Evolutionary conservation across 108 stramenopile species (phyloP).

Genomic region (Bacterosira constricta): DNA sequence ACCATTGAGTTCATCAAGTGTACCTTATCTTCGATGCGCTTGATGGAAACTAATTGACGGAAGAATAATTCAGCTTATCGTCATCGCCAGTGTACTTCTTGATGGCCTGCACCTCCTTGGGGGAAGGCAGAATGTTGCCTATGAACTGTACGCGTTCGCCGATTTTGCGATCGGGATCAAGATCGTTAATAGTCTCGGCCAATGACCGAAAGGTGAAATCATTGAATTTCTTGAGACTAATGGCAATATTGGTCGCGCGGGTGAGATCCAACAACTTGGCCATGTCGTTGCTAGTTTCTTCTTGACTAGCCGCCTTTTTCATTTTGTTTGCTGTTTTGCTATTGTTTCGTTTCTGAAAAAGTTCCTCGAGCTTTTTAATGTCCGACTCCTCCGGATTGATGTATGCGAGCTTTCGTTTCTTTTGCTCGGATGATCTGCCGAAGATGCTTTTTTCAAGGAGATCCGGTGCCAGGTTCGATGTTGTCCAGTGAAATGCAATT

Average conservation of each 20-base stretch:
- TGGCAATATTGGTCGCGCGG: conserved; percentile 85
- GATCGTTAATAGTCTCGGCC: conserved; percentile 70
- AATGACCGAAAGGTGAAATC: conserved; percentile 72
- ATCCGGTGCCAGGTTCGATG: conserved; percentile 57
- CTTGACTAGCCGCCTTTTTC: conserved; percentile 24
- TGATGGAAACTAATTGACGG: conserved; percentile 63
- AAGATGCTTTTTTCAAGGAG: conserved; percentile 64
- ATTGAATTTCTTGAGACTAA: conserved; percentile 84
- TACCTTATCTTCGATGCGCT: conserved; percentile 79
- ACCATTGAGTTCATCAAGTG: conserved; percentile 79
- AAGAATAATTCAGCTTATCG: conserved; percentile 80
- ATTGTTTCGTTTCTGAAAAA: conserved; percentile 76
- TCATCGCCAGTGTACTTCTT: conserved; percentile 68
- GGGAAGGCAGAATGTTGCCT: conserved; percentile 72
- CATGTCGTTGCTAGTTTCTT: conserved; percentile 53
- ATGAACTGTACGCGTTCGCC: conserved; percentile 85
- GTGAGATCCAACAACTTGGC: conserved; percentile 82
- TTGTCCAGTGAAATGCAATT: conserved; percentile 81
- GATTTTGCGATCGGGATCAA: conserved; percentile 77
- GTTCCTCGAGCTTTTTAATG: conserved; percentile 74
- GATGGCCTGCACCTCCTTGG: conserved; percentile 69
- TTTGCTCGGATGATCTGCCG: conserved; percentile 46
- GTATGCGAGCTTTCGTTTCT: conserved; percentile 47
- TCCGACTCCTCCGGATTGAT: conserved; percentile 55
- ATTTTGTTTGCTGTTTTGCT: conserved; percentile 25